Base-by-base conservation (phyloP, 768 basidiomycete genomes). In the Lactifluus echinatus region DNA sequence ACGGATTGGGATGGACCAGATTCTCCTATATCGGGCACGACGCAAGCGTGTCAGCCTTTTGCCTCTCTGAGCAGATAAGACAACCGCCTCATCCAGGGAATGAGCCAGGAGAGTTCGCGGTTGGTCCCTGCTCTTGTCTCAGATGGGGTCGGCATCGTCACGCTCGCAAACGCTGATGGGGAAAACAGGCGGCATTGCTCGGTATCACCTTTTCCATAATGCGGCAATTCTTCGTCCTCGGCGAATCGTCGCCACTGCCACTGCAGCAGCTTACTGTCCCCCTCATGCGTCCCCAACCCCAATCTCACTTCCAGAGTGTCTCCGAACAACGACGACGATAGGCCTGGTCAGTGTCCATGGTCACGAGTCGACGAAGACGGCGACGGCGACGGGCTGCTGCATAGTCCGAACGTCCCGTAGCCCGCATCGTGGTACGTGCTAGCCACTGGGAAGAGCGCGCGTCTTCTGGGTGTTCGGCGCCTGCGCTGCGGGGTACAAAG, bases 1-100 rank as follows among this genome's bases (percentile, higher is more conserved):
- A 78, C 59, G 75, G 73, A 2, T 61, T 75, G 63, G 77, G 78
- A 4, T 78, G 76, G 76, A 33, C n/a, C 39, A 67, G 73, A 7
- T 46, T 17, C 7, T 71, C 76, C 1, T 75, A 74, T 51, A 66
- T 65, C 1, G 77, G 73, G 0, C 73, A 76, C 51, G 72, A 76
- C 26, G 76, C 77, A 57, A 42, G 67, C 14, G 2, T 21, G 21
- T 8, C n/a, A 26, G 3, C 17, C 29, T 14, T 6, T 2, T 29
- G 19, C 15, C 8, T 4, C 3, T 44, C 2, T 34, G 24, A 10
- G 24, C 12, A 21, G 2, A 3, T 26, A 59, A 45, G 23, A 4
- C 31, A 34, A 54, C n/a, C 50, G 7, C 29, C 26, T 24, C 59
- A 60, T 31, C 8, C 2, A 8, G 54, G 59, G 15, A 26, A 15